Conservation (phyloP, 1,284 basidiomycete species). For the Puccinia coronata region DNA sequence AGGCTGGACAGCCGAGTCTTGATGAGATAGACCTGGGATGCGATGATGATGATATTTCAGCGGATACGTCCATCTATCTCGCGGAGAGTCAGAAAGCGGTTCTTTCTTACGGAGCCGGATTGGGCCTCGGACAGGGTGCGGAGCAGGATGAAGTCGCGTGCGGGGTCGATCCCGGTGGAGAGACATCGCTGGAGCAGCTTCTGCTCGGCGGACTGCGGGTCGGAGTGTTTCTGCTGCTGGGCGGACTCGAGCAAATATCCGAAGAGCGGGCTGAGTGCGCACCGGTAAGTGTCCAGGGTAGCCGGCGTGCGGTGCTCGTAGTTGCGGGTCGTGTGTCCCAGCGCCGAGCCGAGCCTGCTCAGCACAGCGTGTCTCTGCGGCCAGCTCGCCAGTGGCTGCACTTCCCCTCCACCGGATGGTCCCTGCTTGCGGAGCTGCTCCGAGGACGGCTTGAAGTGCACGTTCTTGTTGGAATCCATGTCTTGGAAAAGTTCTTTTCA, state of each 20-base stretch:
- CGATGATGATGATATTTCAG: not conserved
- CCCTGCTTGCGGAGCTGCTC: not conserved
- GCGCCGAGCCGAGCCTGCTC: not conserved
- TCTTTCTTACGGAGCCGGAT: not conserved
- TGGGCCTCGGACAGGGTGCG: not conserved
- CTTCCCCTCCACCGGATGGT: too few relatives aligned
- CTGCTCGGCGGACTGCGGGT: not conserved
- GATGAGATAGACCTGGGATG: slow-evolving; percentile 8
- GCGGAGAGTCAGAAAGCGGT: too few relatives aligned
- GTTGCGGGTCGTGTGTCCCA: not conserved
- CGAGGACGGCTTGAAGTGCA: not conserved
- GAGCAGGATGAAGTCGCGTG: slow-evolving; percentile 2
- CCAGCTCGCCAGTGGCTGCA: not conserved
- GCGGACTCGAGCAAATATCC: not conserved
- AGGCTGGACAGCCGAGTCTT: slow-evolving; percentile 22
- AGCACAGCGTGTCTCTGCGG: not conserved
- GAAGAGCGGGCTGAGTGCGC: not conserved
- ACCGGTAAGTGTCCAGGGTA: not conserved
- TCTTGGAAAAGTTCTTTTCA: too few relatives aligned
- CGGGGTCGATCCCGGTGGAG: not conserved
- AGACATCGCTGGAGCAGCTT: not conserved
- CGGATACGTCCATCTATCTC: too few relatives aligned
- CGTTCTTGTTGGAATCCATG: slow-evolving; percentile 3
- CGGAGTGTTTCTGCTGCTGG: not conserved
- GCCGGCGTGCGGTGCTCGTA: slow-evolving; percentile 5